Base-by-base conservation (phyloP, 371 early-diverging fungal genomes). In the Choanephora cucurbitarum region DNA sequence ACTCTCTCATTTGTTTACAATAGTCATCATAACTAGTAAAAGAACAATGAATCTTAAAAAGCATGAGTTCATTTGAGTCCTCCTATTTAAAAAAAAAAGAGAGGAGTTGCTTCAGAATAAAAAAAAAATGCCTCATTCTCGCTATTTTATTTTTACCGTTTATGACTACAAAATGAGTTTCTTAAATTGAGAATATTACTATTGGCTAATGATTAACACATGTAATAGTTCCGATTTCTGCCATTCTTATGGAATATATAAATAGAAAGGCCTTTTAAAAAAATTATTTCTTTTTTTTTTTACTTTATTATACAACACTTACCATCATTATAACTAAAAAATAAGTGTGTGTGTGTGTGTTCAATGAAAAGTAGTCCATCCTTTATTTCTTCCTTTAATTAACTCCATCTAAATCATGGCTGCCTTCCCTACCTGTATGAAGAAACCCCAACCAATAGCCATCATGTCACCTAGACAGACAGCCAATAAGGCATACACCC, bases 381-480 rank as follows among this genome's bases (percentile, higher is more conserved):
- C 62, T 32, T 62, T 67, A 62, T 58, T 62, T n/a, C 67, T 22
- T 19, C 18, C 0, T 21, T 24, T 24, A 42, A 42, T 42, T 22
- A 15, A 1, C 39, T 28, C 21, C 37, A 23, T 24, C 41, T 33
- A 11, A 44, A 59, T 51, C 32, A 64, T 55, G 55, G 60, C 64
- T 21, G 58, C 52, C 53, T 55, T 52, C 33, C 58, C 55, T 46
- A 58, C 61, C 28, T 65, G 67, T 24, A 60, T 62, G 52, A 67
- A 62, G 13, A 62, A 62, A 44, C n/a, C n/a, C n/a, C n/a, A 64
- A 55, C 47, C 28, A 28, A 7, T 7, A 5, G 28, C 28, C 7
- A 7, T 28, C 28, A 21, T 69, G 45, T 75, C 76, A 4, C 76
- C 76, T 31, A 67, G 76, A 32, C 76, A 75, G 49, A 47, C 72